These are phyloP conservation scores for Hypoxylon sp. DNA, from an alignment of 2,329 filamentous ascomycete genomes.

Conservation along the genomic window DNA sequence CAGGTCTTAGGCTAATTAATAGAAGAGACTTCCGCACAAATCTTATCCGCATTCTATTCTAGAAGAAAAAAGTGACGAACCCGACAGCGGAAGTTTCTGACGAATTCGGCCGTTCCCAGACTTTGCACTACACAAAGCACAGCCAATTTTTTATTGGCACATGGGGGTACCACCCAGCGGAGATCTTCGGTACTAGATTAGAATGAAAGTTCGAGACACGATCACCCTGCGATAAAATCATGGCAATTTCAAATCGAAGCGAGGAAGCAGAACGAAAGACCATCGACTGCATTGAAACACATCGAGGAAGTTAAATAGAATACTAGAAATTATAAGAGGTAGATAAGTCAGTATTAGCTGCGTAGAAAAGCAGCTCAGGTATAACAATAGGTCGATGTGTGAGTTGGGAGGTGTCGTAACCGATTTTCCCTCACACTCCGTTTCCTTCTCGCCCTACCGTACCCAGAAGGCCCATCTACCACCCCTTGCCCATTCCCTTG, in stretches of 20 bases:
- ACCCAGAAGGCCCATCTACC: constrained; percentile 46
- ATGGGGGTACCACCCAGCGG: constrained; percentile 23
- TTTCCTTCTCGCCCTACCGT: constrained; percentile 40
- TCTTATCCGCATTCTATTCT: constrained; percentile 28
- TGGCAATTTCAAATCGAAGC: too few species aligned
- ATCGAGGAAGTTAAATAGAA: background rate
- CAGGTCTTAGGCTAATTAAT: constrained; percentile 6
- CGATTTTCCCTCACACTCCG: constrained; percentile 37
- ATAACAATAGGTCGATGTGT: too few species aligned
- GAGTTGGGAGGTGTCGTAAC: constrained; percentile 33
- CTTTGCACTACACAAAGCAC: constrained; percentile 29
- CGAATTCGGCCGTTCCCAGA: constrained; percentile 27
- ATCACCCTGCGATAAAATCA: constrained; percentile 15
- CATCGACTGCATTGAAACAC: too few species aligned
- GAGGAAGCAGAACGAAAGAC: constrained; percentile 7
- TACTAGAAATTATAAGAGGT: constrained; percentile 5
- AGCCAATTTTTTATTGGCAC: constrained; percentile 30
- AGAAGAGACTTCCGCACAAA: constrained; percentile 21
- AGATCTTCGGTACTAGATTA: constrained; percentile 35
- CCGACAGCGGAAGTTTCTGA: constrained; percentile 21
- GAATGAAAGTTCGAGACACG: constrained; percentile 14
- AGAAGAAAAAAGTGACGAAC: constrained; percentile 17
- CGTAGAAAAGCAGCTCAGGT: too few species aligned
- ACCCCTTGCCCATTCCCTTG: constrained; percentile 46
- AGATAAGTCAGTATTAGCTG: constrained; percentile 12